A percentile compares a stretch with the other conserved stretches of the same genome.
phyloP scores from a whole-genome alignment of 2,329 filamentous ascomycete genomes.

The Exophiala viscosa region DNA sequence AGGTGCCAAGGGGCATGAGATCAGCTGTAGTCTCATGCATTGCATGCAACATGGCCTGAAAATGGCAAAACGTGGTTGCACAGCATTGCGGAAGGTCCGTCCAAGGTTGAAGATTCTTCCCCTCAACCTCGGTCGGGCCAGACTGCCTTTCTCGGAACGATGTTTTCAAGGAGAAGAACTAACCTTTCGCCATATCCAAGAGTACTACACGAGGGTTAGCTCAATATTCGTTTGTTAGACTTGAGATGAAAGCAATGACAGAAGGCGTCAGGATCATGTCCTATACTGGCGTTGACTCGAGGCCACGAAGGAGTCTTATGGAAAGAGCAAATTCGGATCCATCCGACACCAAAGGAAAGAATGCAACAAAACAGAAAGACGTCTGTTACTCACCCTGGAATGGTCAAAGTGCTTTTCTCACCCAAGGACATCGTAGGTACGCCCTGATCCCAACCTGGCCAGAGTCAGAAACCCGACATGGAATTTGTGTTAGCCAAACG shows the following conservation, averaged over 20 bases:
- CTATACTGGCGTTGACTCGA: background rate
- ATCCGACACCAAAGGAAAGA: background rate
- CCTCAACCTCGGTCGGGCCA: background rate
- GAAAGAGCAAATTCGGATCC: background rate
- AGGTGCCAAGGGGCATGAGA: too few species aligned
- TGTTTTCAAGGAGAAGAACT: slow-evolving; percentile 22
- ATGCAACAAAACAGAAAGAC: too few species aligned
- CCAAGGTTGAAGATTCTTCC: too few species aligned
- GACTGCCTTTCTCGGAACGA: background rate
- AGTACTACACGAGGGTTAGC: slow-evolving; percentile 15
- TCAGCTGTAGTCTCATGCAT: too few species aligned
- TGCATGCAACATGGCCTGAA: too few species aligned
- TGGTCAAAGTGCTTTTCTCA: slow-evolving; percentile 82
- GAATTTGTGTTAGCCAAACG: slow-evolving; percentile 3
- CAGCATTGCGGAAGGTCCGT: too few species aligned
- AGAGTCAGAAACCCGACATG: slow-evolving; percentile 1
- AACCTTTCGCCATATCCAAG: slow-evolving; percentile 41
- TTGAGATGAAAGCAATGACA: background rate
- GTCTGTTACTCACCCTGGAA: slow-evolving; percentile 60
- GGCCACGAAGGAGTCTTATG: background rate
- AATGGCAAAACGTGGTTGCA: too few species aligned
- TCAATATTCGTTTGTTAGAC: background rate
- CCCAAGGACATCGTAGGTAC: slow-evolving; percentile 82
- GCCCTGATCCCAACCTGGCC: slow-evolving; percentile 75
- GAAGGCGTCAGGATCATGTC: background rate